These are phyloP conservation scores for Kwoniella botswanensis DNA, from an alignment of 768 basidiomycete species.

Conservation along the genomic window DNA sequence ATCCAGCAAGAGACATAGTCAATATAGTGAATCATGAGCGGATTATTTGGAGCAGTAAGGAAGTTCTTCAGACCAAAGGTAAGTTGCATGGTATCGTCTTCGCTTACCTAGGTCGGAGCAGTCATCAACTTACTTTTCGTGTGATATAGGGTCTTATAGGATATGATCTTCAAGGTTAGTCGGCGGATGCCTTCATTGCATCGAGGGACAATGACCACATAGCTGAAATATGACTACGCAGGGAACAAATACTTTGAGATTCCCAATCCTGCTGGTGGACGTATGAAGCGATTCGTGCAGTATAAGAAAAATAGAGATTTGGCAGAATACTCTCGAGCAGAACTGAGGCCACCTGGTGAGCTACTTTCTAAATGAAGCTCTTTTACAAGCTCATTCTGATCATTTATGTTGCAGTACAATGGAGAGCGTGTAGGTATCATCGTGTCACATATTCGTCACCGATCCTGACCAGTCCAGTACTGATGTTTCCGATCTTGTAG, in stretches of 20 bases:
- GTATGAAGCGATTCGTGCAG: conserved; percentile 46
- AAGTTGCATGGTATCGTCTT: neutral
- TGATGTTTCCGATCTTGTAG: conserved; percentile 16
- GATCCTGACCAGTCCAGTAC: too few species aligned
- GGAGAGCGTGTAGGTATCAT: conserved; percentile 44
- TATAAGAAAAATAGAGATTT: conserved; percentile 43
- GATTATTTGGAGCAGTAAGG: conserved; percentile 15
- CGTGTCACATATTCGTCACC: too few species aligned
- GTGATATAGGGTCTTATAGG: conserved; percentile 29
- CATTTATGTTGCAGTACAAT: conserved; percentile 40
- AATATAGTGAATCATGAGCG: conserved; percentile 5
- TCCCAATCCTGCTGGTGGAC: conserved; percentile 42
- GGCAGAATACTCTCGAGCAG: conserved; percentile 43
- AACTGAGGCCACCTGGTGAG: conserved; percentile 45
- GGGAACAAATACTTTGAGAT: conserved; percentile 51
- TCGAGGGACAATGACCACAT: neutral
- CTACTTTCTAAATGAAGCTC: neutral
- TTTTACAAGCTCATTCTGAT: neutral
- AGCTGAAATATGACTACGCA: conserved; percentile 5
- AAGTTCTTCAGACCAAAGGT: conserved; percentile 23
- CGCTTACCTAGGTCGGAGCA: neutral
- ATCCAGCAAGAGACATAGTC: too few species aligned
- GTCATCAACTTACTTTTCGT: neutral
- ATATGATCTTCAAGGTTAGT: conserved; percentile 42
- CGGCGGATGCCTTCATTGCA: too few species aligned